phyloP scores from a whole-genome alignment of 164 flowering plant genomes.

The Akebia trifoliata region DNA sequence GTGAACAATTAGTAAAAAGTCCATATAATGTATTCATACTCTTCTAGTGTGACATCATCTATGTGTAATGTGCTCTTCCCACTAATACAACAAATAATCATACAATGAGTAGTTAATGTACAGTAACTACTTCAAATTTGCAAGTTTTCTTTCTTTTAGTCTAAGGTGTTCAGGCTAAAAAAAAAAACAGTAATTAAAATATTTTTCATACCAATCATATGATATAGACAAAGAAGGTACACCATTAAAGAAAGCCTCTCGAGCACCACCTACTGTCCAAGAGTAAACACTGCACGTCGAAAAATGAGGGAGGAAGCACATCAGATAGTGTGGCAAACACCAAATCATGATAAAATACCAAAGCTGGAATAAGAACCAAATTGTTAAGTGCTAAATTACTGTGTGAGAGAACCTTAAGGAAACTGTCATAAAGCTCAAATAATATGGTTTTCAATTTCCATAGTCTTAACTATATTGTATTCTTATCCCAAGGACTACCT shows the following conservation, averaged over 20 bases:
- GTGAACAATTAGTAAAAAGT: background rate
- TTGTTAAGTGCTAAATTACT: background rate
- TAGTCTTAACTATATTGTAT: background rate
- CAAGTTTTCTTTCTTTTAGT: no score
- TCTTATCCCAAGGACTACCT: background rate
- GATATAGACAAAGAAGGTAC: slow-evolving; percentile 78
- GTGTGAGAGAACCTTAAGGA: background rate
- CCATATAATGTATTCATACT: no score
- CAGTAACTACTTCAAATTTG: background rate
- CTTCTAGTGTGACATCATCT: no score
- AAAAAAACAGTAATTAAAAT: no score
- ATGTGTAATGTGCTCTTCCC: no score
- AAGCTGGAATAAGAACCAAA: background rate
- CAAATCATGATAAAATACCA: background rate
- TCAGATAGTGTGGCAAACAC: background rate
- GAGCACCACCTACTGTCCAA: slow-evolving; percentile 97
- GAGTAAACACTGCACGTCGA: slow-evolving; percentile 68
- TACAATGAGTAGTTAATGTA: no score
- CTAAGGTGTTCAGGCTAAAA: no score
- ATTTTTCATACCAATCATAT: slow-evolving; percentile 68
- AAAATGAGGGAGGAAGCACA: slow-evolving; percentile 6
- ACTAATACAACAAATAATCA: no score
- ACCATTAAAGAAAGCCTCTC: slow-evolving; percentile 78
- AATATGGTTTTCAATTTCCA: background rate
- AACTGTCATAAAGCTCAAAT: background rate